Evolutionary conservation across 75 land plant species (phyloP), one percentile per base, ranked within the genome.

Genomic region (Selaginella moellendorffii): DNA sequence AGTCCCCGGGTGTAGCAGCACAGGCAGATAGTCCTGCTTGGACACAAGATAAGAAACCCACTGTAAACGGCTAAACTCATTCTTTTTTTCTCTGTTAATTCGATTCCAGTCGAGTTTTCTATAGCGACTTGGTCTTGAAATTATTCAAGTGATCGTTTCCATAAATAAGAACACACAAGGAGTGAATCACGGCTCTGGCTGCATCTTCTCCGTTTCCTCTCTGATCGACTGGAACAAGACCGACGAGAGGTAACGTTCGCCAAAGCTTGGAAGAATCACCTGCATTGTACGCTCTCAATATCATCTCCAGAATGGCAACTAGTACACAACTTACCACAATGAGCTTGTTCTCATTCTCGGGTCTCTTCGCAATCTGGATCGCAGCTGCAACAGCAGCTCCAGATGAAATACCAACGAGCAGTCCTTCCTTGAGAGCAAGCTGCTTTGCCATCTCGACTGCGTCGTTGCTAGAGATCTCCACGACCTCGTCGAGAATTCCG

Each of bases 391-490:
- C 84, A 42, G 90, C 90, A 54, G 90, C 90, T 58, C 90, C 90
- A 31, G 90, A 86, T 54, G 90, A 86, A 52, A 86, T 86, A 28
- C 90, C 90, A 67, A 85, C 88, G 86, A 88, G 68, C 68, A 90
- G 71, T 54, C 97, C 97, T 75, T 90, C 97, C 64, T 80, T 80
- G 28, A 87, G 70, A 42, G 97, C 97, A 54, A 90, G 63, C 63
- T 80, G 81, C 79, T 82, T 90, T 59, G 97, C 97, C 74, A 80
- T 84, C 74, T 90, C 92, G 76, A 90, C 80, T 28, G 97, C 74
- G 69, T 84, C 93, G 68, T 84, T 77, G 72, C 93, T 84, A 53
- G 97, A 90, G 67, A 90, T 77, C 96, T 90, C 79, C 23, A 88
- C 54, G 53, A 88, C 80, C 80, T 86, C 95, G 73, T 88, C 86